A percentile compares a stretch with the other conserved stretches of the same genome.
Conservation (phyloP, 352 stramenopile species). For the Globisporangium echinulatum region DNA sequence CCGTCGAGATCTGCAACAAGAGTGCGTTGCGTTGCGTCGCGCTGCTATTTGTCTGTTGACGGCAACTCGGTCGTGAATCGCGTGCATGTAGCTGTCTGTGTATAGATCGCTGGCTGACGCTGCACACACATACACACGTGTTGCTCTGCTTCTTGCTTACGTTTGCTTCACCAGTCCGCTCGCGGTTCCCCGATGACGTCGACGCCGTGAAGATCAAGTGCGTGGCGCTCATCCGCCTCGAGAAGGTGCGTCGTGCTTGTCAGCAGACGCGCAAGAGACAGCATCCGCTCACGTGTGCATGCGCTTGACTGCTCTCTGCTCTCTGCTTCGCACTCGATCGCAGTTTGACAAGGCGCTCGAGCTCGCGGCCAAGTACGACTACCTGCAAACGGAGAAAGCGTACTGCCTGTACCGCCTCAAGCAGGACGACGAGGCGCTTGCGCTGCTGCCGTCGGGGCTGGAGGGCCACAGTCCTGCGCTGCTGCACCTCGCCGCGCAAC, state of each 20-base stretch:
- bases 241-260: conserved; percentile 39
- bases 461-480: conserved; percentile 32
- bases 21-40: conserved; percentile 30
- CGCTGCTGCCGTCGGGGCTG: conserved; percentile 24
- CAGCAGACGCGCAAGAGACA: not conserved
- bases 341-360: conserved; percentile 85
- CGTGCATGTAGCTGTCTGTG: not conserved
- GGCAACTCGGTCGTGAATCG: too few species aligned
- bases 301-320: not conserved
- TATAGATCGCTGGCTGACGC: not conserved
- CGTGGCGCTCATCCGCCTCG: conserved; percentile 69
- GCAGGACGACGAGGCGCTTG: conserved; percentile 57
- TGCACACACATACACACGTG: not conserved
- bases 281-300: not conserved
- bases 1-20: conserved; percentile 84
- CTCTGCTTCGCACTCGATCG: not conserved
- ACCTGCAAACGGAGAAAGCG: conserved; percentile 51
- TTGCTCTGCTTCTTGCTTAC: not conserved
- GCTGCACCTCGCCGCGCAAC: conserved; percentile 63
- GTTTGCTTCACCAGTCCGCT: conserved; percentile 37
- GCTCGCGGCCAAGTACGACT: conserved; percentile 62
- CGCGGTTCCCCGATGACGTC: conserved; percentile 59
- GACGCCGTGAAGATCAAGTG: conserved; percentile 82
- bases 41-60: not conserved
- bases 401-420: conserved; percentile 84